Evolutionary conservation across 176 grass and related monocot species (phyloP).

Genomic region (Ampelocalamus luodianensis): DNA sequence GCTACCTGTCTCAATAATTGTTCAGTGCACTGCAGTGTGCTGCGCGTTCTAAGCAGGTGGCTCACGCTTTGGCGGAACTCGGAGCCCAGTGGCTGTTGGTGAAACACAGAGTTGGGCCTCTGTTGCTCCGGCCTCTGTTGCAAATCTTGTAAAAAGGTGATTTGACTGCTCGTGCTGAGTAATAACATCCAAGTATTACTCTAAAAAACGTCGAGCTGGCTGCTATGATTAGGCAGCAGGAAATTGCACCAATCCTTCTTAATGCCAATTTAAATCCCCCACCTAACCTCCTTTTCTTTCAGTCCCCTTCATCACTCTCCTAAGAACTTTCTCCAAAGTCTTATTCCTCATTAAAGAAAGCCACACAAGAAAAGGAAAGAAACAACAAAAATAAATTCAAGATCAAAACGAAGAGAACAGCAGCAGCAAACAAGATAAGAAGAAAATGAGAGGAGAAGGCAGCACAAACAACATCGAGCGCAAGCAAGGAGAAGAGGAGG

Average conservation of each 20-base stretch:
- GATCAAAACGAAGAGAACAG: neutral
- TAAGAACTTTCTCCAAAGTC: conserved; percentile 28
- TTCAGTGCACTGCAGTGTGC: too few relatives aligned
- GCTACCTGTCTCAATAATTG: too few relatives aligned
- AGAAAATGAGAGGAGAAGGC: conserved; percentile 33
- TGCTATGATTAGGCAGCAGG: conserved; percentile 49
- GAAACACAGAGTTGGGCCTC: too few relatives aligned
- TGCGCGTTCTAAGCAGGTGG: too few relatives aligned
- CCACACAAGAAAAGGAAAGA: neutral
- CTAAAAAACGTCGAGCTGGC: conserved; percentile 30
- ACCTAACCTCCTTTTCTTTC: conserved; percentile 39
- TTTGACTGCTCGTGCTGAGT: too few relatives aligned
- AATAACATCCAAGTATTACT: too few relatives aligned
- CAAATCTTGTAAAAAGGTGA: too few relatives aligned
- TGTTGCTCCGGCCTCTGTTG: too few relatives aligned
- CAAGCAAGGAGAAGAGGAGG: too few relatives aligned
- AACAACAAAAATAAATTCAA: neutral
- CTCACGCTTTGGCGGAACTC: too few relatives aligned
- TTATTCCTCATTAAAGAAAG: conserved; percentile 13
- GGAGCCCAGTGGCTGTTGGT: too few relatives aligned
- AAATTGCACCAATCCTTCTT: conserved; percentile 44
- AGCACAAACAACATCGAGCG: neutral
- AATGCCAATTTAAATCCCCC: conserved; percentile 41
- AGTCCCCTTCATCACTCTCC: conserved; percentile 22
- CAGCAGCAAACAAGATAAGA: neutral